A percentile compares a stretch with the other conserved stretches of the same genome.
phyloP scores from a whole-genome alignment of 2,329 filamentous ascomycete species.

The Claviceps pusilla region DNA sequence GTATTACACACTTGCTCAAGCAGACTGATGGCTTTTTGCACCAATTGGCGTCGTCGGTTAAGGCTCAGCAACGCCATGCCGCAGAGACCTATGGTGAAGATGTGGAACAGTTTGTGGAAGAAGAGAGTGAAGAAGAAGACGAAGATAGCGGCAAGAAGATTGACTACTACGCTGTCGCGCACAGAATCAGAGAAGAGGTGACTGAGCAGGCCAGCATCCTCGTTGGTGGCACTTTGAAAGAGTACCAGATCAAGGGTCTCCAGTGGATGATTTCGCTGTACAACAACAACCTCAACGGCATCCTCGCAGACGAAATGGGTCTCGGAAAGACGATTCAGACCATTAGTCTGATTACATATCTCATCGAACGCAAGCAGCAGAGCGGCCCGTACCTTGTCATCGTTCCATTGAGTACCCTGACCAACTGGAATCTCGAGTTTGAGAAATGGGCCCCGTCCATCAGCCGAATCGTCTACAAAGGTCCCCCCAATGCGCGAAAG shows the following conservation, averaged over 20 bases:
- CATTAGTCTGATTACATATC: conserved; percentile 90
- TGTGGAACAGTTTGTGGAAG: conserved; percentile 34
- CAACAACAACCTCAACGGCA: conserved; percentile 99
- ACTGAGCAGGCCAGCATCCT: conserved; percentile 68
- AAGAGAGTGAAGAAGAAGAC: conserved; percentile 54
- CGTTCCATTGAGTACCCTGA: conserved; percentile 88
- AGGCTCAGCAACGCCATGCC: conserved; percentile 76
- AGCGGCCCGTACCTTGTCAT: conserved; percentile 90
- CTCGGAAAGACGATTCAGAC: conserved; percentile 99
- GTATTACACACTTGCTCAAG: conserved; percentile 91
- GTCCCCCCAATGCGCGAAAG: conserved; percentile 75
- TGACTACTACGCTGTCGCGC: conserved; percentile 96
- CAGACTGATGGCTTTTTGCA: conserved; percentile 97
- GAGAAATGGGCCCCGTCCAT: conserved; percentile 96
- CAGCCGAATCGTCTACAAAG: conserved; percentile 86
- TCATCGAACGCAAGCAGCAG: conserved; percentile 91
- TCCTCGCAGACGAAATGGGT: conserved; percentile 98
- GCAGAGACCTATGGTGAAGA: conserved; percentile 64
- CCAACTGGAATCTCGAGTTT: conserved; percentile 97
- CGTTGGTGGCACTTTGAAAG: conserved; percentile 84
- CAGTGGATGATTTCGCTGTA: conserved; percentile 99
- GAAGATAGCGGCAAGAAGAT: conserved; percentile 66
- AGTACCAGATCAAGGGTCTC: conserved; percentile 95
- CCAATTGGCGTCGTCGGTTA: conserved; percentile 87
- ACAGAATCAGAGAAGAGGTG: conserved; percentile 88